Evolutionary conservation across 805 yeast species (phyloP).

Genomic region (Pichia manshurica): DNA sequence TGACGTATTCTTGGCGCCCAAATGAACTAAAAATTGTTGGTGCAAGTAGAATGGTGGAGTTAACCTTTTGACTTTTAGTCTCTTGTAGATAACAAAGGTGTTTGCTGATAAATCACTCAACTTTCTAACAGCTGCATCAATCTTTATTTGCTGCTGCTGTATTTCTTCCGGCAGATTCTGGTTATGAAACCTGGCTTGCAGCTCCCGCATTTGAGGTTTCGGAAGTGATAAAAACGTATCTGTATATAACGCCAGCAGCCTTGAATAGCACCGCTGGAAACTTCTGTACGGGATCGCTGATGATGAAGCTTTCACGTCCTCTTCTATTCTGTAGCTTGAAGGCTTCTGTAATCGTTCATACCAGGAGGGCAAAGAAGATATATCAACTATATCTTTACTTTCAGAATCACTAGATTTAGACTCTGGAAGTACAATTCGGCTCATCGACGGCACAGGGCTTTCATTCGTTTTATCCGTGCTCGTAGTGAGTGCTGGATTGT

Average conservation of each 20-base stretch:
- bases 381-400: background rate
- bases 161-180: background rate
- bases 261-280: constrained; percentile 8
- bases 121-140: constrained; percentile 5
- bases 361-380: constrained; percentile 9
- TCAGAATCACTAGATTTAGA: background rate
- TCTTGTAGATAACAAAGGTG: constrained; percentile 10
- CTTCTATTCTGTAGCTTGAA: constrained; percentile 6
- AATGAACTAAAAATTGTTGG: constrained; percentile 14
- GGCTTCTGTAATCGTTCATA: constrained; percentile 7
- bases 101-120: constrained; percentile 10
- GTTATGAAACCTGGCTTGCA: background rate
- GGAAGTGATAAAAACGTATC: constrained; percentile 6
- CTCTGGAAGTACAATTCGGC: constrained; percentile 6
- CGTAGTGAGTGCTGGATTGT: background rate
- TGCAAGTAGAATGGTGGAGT: constrained; percentile 18
- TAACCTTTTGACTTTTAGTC: constrained; percentile 11
- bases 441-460: constrained; percentile 1
- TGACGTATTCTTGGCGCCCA: constrained; percentile 5
- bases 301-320: background rate
- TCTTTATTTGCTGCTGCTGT: constrained; percentile 5
- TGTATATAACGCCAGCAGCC: constrained; percentile 2
- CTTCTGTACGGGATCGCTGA: constrained; percentile 3
- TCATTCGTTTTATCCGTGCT: background rate
- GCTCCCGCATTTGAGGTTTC: constrained; percentile 1